phyloP scores from a whole-genome alignment of 148 eudicot species.

The Fagopyrum esculentum region DNA sequence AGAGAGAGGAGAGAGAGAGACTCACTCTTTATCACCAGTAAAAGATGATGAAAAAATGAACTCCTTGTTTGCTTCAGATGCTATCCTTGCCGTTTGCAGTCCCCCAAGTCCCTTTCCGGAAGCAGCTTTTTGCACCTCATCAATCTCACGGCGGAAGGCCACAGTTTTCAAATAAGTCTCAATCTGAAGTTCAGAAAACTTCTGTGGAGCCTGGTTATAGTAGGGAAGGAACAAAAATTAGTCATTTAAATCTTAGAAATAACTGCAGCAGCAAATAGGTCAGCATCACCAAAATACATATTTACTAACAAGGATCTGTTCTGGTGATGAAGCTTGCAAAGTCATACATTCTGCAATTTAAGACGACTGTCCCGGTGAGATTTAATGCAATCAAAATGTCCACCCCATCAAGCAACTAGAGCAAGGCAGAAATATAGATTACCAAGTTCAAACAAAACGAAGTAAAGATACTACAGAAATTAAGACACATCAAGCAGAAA shows the following conservation, averaged over 20 bases:
- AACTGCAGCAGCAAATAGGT: neutral
- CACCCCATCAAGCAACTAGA: neutral
- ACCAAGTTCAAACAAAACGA: neutral
- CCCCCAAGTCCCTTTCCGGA: constrained; percentile 84
- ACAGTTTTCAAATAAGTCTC: constrained; percentile 96
- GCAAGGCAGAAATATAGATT: neutral
- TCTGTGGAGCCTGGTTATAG: constrained; percentile 61
- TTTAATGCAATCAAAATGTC: neutral
- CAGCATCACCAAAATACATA: neutral
- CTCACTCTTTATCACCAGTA: constrained; percentile 89
- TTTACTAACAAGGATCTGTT: neutral
- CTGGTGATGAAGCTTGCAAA: neutral
- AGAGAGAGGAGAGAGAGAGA: neutral
- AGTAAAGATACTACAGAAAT: neutral
- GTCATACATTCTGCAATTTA: neutral
- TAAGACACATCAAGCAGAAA: neutral
- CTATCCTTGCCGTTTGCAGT: constrained; percentile 93
- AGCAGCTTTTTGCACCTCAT: constrained; percentile 85
- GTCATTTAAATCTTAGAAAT: neutral
- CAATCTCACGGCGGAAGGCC: constrained; percentile 96
- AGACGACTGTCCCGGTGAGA: neutral
- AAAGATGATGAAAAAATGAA: constrained; percentile 88
- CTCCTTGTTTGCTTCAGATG: constrained; percentile 91
- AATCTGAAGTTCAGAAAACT: constrained; percentile 92
- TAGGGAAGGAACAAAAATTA: neutral